phyloP scores from a whole-genome alignment of 1,284 basidiomycete genomes.

The Meripilus lineatus region DNA sequence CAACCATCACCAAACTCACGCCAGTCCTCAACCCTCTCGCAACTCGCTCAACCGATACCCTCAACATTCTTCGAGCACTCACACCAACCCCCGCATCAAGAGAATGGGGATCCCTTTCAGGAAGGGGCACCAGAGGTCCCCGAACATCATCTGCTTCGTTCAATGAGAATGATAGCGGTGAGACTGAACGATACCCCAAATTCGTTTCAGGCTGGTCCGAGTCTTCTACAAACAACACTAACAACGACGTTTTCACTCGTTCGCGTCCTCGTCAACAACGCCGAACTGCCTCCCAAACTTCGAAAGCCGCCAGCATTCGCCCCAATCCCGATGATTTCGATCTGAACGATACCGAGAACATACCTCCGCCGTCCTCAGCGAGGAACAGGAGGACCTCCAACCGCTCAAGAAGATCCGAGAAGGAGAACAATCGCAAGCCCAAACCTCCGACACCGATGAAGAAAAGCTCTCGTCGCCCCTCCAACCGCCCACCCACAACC shows the following conservation, averaged over 20 bases:
- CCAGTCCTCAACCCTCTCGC: slow-evolving; percentile 19
- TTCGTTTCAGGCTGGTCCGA: too few species aligned
- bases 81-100: slow-evolving; percentile 6
- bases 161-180: too few species aligned
- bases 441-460: not conserved
- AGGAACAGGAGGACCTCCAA: not conserved
- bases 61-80: slow-evolving; percentile 11
- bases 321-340: not conserved
- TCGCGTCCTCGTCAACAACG: not conserved
- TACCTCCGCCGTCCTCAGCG: not conserved
- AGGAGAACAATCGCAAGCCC: slow-evolving; percentile 6
- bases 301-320: not conserved
- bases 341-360: not conserved
- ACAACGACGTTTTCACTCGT: too few species aligned
- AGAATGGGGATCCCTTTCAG: too few species aligned
- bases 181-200: too few species aligned
- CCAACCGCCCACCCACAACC: too few species aligned
- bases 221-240: too few species aligned
- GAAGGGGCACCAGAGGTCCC: too few species aligned
- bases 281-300: slow-evolving; percentile 2
- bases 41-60: slow-evolving; percentile 11
- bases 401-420: not conserved
- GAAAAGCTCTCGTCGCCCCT: too few species aligned
- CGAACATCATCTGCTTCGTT: too few species aligned
- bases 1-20: slow-evolving; percentile 11